Evolutionary conservation across 164 flowering plant species (phyloP), one percentile per base, ranked within the genome.

Genomic region (Vitis riparia): DNA sequence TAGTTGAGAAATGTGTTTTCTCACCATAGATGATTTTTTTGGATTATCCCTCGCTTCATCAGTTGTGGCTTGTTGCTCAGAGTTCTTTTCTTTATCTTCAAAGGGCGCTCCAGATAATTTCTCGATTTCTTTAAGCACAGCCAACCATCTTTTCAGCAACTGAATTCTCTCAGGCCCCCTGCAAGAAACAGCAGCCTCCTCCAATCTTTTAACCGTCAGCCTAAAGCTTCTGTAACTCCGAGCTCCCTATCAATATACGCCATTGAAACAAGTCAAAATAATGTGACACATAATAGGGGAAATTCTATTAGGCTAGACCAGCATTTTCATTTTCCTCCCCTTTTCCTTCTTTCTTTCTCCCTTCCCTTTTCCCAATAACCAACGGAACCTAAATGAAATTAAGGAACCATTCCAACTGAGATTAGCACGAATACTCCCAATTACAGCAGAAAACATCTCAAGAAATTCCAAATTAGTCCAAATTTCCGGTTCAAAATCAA

Each of bases 121-220:
- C 61, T 92, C 92, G 68, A 84, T 71, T 76, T 92, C 92, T 78
- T 87, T 86, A 44, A 94, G 81, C 14, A 88, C 88, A 75, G 75
- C 76, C 70, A 92, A 74, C 98, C 97, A 94, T 76, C 97, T 84
- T 75, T 80, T 82, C 60, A 94, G 69, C 63, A 94, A 75, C 70
- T 84, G 87, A 71, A 79, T 85, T 79, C 99, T 91, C 78, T 94
- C 97, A 47, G 69, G 64, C 3, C 99, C 99, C 73, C 86, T 83
- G 70, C 88, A 86, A 50, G 94, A 85, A 60, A 92, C 87, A 63
- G 99, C 87, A 75, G 87, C 89, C 74, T 94, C 99, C 76, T 94
- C 99, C 77, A 94, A 79, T 77, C 90, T 84, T 75, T 85, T 89
- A 9, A 90, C 79, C 8, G 97, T 89, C 15, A 78, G 85, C 78